These are phyloP conservation scores for Alternaria ethzedia DNA, from an alignment of 2,329 filamentous ascomycete genomes.

Conservation along the genomic window DNA sequence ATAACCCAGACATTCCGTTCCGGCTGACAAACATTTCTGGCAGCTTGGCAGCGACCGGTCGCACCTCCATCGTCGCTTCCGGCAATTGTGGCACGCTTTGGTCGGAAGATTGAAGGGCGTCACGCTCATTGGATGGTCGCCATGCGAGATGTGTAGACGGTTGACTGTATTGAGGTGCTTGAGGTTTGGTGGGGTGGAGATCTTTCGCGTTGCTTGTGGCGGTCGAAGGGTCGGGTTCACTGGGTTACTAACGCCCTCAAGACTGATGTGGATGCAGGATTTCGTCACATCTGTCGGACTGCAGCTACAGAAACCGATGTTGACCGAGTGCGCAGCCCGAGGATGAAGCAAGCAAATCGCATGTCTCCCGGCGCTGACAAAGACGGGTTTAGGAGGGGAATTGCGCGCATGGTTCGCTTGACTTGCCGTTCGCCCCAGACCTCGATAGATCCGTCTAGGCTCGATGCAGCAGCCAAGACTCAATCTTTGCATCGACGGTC, in stretches of 20 bases:
- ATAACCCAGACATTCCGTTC: constrained; percentile 67
- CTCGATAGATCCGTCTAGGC: constrained; percentile 3
- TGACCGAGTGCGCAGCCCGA: constrained; percentile 19
- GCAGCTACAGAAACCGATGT: constrained; percentile 17
- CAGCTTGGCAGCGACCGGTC: constrained; percentile 66
- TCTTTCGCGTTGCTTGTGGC: constrained; percentile 18
- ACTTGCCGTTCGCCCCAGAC: not conserved
- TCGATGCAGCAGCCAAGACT: constrained; percentile 31
- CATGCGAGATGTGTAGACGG: constrained; percentile 39
- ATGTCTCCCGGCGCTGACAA: constrained; percentile 11
- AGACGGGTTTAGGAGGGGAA: not conserved
- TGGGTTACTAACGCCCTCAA: constrained; percentile 18
- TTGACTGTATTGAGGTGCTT: constrained; percentile 26
- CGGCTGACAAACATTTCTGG: constrained; percentile 63
- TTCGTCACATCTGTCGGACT: constrained; percentile 13
- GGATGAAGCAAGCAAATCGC: constrained; percentile 17
- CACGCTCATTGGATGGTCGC: constrained; percentile 40
- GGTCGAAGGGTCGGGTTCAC: constrained; percentile 13
- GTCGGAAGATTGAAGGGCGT: constrained; percentile 40
- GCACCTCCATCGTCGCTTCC: constrained; percentile 65
- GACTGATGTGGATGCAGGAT: constrained; percentile 11
- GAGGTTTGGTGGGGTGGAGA: constrained; percentile 10
- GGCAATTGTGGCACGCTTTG: constrained; percentile 66
- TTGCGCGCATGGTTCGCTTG: constrained; percentile 13
- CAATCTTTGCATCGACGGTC: constrained; percentile 26